Base-by-base conservation (phyloP, 176 grass and related monocot species). In the Canna indica region DNA sequence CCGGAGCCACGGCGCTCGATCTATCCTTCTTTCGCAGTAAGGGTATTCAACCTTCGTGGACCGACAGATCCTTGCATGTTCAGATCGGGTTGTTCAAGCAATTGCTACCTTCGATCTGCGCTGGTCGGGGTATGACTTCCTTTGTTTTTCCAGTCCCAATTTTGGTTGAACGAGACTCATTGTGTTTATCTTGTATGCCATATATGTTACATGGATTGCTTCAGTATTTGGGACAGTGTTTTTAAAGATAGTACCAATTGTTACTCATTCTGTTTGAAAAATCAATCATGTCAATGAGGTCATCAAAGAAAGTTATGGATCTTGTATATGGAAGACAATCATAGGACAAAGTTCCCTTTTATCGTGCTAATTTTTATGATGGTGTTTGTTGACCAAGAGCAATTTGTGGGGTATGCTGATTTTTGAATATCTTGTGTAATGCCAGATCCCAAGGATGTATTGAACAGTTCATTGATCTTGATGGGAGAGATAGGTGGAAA, bases 61-160 rank as follows among this genome's bases (percentile, higher is more conserved):
- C 95, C 1, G 86, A 85, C 14, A 79, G 90, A 70, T 88, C 86
- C 60, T 81, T 99, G 68, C 69, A 76, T 12, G 82, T 76, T 70
- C 95, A 99, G 68, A 71, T 99, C 74, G 73, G 75, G 75, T 93
- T 84, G 90, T 99, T 99, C 80, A 90, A 90, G 78, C 81, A 90
- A 73, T 46, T 99, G 59, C 80, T 99, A 29, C 57, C 47, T 58
- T 45, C 58, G 64, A 78, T 72, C 39, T 72, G 71, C 45, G 74
- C 45, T 42, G 73, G 44, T 8, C 28, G 16, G 9, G 68, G 68
- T 70, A 50, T 31, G 45, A 15, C 41, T 32, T 48, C 33, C 2
- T 41, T 26, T 38, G 12, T 67, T 13, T 42, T 25, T 12, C 18
- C 7, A 20, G 3, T 14, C 15, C 64, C 26, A 2, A 10, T 35